Evolutionary conservation across 2,329 filamentous ascomycete species (phyloP).

Genomic region (Erysiphe pisi): DNA sequence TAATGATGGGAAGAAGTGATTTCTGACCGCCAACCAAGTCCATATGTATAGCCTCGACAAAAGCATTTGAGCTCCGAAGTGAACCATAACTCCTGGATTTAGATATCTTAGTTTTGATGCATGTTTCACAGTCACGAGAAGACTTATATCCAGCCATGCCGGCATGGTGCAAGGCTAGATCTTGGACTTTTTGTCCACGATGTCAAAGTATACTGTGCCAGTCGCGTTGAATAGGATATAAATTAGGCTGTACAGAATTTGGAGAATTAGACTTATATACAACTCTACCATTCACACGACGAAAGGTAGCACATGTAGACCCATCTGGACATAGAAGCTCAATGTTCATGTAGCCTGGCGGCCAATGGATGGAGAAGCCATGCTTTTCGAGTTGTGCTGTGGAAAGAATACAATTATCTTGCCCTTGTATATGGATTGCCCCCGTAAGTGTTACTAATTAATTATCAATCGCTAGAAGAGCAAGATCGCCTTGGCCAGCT

Average conservation of each 20-base stretch:
- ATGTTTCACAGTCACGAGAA: not conserved
- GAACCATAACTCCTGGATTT: not conserved
- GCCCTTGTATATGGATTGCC: not conserved
- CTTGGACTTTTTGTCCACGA: too few relatives aligned
- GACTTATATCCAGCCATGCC: too few relatives aligned
- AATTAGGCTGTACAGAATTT: not conserved
- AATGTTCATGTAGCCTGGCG: not conserved
- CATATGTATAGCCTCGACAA: not conserved
- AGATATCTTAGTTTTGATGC: slow-evolving; percentile 1
- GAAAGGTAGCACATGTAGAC: not conserved
- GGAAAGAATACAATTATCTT: not conserved
- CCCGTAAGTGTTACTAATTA: not conserved
- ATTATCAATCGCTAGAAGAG: not conserved
- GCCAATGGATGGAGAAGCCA: not conserved
- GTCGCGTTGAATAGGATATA: not conserved
- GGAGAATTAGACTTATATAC: not conserved
- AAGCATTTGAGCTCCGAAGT: not conserved
- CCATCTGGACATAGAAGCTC: not conserved
- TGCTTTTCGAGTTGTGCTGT: not conserved
- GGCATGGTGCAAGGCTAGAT: too few relatives aligned
- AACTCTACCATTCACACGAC: not conserved
- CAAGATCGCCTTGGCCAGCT: not conserved
- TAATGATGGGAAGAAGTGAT: not conserved
- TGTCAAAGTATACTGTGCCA: not conserved
- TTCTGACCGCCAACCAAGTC: not conserved